Evolutionary conservation across 192 early-diverging fungal genomes (phyloP).

Genomic region (Podila minutissima): DNA sequence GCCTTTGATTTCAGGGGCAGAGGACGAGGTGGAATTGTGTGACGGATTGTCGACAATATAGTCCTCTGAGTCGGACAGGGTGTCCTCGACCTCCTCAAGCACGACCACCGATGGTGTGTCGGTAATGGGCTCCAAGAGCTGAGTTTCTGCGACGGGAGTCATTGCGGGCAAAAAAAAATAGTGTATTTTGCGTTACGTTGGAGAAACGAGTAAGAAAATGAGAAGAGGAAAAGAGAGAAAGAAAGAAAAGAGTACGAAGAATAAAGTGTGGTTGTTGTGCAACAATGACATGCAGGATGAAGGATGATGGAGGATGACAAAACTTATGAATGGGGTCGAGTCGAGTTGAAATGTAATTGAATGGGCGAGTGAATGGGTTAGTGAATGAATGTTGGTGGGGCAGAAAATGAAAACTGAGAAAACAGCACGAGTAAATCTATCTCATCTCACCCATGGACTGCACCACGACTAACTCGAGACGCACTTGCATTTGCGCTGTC

Average conservation of each 20-base stretch:
- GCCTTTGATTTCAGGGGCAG: background rate
- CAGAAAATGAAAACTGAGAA: no score
- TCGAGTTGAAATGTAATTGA: no score
- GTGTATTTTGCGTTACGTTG: background rate
- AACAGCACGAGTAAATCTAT: no score
- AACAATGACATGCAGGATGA: no score
- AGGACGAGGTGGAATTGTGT: background rate
- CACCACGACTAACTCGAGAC: no score
- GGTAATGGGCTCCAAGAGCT: background rate
- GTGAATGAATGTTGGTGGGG: no score
- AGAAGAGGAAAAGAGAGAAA: background rate
- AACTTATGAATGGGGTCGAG: no score
- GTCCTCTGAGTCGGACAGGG: background rate
- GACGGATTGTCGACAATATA: background rate
- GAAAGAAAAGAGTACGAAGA: background rate
- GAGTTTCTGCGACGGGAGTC: background rate
- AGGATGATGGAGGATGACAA: no score
- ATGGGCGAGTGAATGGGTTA: no score
- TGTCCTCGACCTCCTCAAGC: background rate
- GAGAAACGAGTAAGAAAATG: background rate
- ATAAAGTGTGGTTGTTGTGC: no score
- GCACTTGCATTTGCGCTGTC: no score
- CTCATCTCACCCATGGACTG: no score
- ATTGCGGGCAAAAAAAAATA: background rate
- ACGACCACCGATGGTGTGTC: background rate